These are phyloP conservation scores for Catunica adiposa DNA, from an alignment of 2,329 filamentous ascomycete species.

Conservation along the genomic window DNA sequence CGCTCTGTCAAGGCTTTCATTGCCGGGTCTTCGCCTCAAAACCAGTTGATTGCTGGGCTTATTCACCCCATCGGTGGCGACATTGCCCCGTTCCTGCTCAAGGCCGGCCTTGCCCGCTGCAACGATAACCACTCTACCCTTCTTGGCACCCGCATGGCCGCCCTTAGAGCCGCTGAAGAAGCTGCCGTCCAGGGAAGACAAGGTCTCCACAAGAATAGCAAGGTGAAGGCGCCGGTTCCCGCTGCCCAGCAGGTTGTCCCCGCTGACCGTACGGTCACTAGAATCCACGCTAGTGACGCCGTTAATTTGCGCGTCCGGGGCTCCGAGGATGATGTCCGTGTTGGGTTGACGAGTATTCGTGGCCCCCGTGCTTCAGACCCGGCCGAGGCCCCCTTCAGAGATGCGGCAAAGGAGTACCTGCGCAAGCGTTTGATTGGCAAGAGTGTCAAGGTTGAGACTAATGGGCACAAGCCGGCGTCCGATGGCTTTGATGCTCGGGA, in stretches of 20 bases:
- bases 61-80: constrained; percentile 71
- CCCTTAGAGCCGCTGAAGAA: constrained; percentile 73
- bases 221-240: constrained; percentile 48
- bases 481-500: constrained; percentile 91
- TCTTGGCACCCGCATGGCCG: constrained; percentile 74
- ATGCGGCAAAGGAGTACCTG: constrained; percentile 91
- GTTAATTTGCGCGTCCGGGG: constrained; percentile 73
- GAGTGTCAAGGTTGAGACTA: constrained; percentile 74
- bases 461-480: constrained; percentile 75
- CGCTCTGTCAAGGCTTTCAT: constrained; percentile 69
- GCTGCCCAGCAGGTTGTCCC: constrained; percentile 72
- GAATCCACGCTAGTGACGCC: constrained; percentile 67
- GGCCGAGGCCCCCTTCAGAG: constrained; percentile 71
- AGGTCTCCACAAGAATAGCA: constrained; percentile 57
- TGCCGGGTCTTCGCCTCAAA: constrained; percentile 75
- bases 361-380: constrained; percentile 81
- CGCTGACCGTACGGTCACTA: constrained; percentile 61
- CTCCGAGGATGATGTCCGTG: constrained; percentile 65
- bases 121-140: constrained; percentile 92
- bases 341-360: constrained; percentile 82
- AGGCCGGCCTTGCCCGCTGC: constrained; percentile 79
- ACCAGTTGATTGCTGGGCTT: constrained; percentile 74
- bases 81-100: constrained; percentile 79
- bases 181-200: constrained; percentile 59
- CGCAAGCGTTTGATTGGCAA: constrained; percentile 92